These are phyloP conservation scores for Cardamine resedifolia DNA, from an alignment of 345 rosid genomes.

Conservation along the genomic window DNA sequence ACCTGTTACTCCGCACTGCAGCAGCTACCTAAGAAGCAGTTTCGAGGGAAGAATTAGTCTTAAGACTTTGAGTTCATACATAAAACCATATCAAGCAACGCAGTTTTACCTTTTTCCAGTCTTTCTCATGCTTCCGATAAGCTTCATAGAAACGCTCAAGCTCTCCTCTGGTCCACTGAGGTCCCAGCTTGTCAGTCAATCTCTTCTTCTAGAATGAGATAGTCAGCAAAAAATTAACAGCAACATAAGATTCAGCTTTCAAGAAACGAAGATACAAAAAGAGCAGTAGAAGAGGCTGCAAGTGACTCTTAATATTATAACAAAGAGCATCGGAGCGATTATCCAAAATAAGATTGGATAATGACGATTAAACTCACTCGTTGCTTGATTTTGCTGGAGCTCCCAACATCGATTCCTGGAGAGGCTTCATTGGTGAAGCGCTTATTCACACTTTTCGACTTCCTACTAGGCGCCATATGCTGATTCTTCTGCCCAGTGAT, in stretches of 20 bases:
- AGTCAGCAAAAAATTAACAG: conserved; percentile 2
- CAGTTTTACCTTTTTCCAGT: conserved; percentile 79
- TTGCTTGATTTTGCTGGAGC: conserved; percentile 52
- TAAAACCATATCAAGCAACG: neutral
- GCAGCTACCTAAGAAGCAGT: conserved; percentile 60
- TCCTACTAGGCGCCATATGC: conserved; percentile 68
- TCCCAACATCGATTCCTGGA: conserved; percentile 45
- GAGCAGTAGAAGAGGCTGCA: neutral
- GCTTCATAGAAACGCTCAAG: conserved; percentile 83
- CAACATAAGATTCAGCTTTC: neutral
- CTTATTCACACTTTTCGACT: conserved; percentile 55
- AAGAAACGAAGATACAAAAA: conserved; percentile 13
- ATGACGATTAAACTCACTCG: conserved; percentile 49
- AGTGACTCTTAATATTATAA: too few species aligned
- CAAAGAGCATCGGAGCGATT: too few species aligned
- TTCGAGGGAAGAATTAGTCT: conserved; percentile 6
- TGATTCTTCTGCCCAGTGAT: conserved; percentile 31
- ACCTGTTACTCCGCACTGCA: conserved; percentile 53
- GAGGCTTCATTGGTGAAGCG: conserved; percentile 30
- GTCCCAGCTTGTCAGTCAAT: conserved; percentile 77
- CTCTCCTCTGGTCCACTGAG: conserved; percentile 87
- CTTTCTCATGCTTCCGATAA: conserved; percentile 70
- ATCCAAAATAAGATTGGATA: neutral
- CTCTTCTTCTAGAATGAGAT: conserved; percentile 57
- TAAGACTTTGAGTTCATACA: conserved; percentile 6